Base-by-base conservation (phyloP, 441 rosid genomes). In the Adansonia gregorii region DNA sequence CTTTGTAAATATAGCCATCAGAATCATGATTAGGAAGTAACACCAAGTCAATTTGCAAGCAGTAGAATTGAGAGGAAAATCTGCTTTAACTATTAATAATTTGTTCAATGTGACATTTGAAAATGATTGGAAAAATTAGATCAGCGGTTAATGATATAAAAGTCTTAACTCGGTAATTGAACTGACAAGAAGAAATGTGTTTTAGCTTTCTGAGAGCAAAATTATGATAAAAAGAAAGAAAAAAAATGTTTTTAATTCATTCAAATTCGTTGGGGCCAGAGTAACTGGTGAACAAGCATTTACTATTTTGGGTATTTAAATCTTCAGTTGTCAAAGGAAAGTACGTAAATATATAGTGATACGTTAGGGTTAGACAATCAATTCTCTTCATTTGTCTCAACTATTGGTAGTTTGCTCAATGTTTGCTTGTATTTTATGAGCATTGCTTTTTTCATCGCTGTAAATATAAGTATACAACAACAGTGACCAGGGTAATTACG, bases 191-290 rank as follows among this genome's bases (percentile, higher is more conserved):
- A 66, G 15, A 67, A 43, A 10, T 67, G 35, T 20, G 12, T 0
- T 58, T 58, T 70, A 70, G 61, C 61, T 27, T 52, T 70, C 10
- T 70, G 61, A 15, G 46, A 27, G 74, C 61, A 24, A 5, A 70
- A 3, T 7, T 70, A 54, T 70, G 46, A 35, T 54, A 54, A 51
- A 15, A 51, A 15, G 52, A 51, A 70, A 15, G 11, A 14, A 9
- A 14, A 20, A 45, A 46, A 46, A 2, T 22, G 11, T 22, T 46
- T 68, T 68, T 46, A 68, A 22, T 20, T 46, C 3, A 11, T 49
- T 68, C 15, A 2, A 22, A n/a, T 49, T 51, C 45, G 6, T 70
- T 70, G 24, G 61, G 11, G 60, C 12, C 74, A 2, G 19, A 27
- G 19, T 70, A 52, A 52, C n/a, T 15, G 48, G 61, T 52, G 61